These are phyloP conservation scores for Hygrophila difformis DNA, from an alignment of 257 asterid species.

Conservation along the genomic window DNA sequence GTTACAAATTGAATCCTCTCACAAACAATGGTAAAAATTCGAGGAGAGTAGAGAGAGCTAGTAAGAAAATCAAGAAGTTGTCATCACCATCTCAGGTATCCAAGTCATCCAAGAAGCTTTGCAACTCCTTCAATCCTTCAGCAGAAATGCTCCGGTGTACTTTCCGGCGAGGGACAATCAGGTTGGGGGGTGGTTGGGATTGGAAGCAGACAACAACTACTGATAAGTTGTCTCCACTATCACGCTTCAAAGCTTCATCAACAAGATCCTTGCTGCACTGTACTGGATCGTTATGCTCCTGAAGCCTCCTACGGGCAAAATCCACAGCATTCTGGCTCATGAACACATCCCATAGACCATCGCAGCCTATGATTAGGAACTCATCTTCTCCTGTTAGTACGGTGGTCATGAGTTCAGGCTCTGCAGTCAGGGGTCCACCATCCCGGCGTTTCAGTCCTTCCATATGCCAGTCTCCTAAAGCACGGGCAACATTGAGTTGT, in stretches of 20 bases:
- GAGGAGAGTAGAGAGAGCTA: too few species aligned
- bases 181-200: constrained; percentile 61
- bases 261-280: constrained; percentile 78
- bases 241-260: constrained; percentile 81
- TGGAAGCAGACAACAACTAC: constrained; percentile 86
- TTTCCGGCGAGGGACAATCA: constrained; percentile 67
- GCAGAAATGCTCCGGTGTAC: constrained; percentile 94
- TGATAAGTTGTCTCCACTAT: constrained; percentile 72
- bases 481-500: constrained; percentile 89
- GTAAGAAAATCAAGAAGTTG: not conserved
- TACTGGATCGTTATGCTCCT: constrained; percentile 75
- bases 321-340: constrained; percentile 92
- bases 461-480: constrained; percentile 94
- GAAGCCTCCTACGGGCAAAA: constrained; percentile 88
- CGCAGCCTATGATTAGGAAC: constrained; percentile 86
- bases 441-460: constrained; percentile 51
- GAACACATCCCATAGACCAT: constrained; percentile 94
- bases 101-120: constrained; percentile 64
- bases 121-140: constrained; percentile 87
- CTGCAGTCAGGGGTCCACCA: constrained; percentile 88
- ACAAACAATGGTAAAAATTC: not conserved
- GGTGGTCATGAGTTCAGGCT: constrained; percentile 81
- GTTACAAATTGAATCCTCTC: too few species aligned
- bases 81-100: constrained; percentile 36
- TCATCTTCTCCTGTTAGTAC: constrained; percentile 74